Evolutionary conservation across 352 stramenopile species (phyloP).

Genomic region (Pythium pyrilobum): DNA sequence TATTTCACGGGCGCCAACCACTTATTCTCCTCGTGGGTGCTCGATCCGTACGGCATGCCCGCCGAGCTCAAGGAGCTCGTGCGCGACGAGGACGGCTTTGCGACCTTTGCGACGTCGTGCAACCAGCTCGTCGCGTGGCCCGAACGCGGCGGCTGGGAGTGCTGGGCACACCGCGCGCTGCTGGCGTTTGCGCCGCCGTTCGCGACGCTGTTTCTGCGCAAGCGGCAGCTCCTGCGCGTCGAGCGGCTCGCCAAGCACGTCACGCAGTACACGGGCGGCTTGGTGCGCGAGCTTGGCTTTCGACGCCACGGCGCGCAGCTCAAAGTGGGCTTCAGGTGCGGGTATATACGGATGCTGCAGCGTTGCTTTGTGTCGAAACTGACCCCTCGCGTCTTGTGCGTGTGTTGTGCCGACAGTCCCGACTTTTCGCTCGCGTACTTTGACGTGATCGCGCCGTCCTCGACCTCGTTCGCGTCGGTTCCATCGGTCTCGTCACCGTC

Average conservation of each 20-base stretch:
- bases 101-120: constrained; percentile 61
- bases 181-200: constrained; percentile 43
- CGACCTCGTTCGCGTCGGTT: neutral
- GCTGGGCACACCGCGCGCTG: constrained; percentile 54
- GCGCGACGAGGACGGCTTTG: constrained; percentile 63
- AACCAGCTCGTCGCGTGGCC: constrained; percentile 70
- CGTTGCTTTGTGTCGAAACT: constrained; percentile 1
- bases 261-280: constrained; percentile 55
- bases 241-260: constrained; percentile 65
- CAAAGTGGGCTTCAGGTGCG: constrained; percentile 73
- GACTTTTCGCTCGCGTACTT: constrained; percentile 84
- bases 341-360: neutral
- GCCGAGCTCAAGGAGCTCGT: constrained; percentile 57
- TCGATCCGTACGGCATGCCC: constrained; percentile 61
- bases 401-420: constrained; percentile 18
- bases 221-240: constrained; percentile 56
- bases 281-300: constrained; percentile 81
- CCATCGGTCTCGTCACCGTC: constrained; percentile 2
- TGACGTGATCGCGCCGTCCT: constrained; percentile 56
- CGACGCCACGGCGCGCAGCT: constrained; percentile 67
- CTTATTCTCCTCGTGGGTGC: constrained; percentile 51
- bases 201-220: constrained; percentile 58
- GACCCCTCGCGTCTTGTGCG: neutral
- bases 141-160: constrained; percentile 43
- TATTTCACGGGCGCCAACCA: constrained; percentile 76